Conservation (phyloP, 2,329 filamentous ascomycete genomes). For the Mycosphaerella sp. region DNA sequence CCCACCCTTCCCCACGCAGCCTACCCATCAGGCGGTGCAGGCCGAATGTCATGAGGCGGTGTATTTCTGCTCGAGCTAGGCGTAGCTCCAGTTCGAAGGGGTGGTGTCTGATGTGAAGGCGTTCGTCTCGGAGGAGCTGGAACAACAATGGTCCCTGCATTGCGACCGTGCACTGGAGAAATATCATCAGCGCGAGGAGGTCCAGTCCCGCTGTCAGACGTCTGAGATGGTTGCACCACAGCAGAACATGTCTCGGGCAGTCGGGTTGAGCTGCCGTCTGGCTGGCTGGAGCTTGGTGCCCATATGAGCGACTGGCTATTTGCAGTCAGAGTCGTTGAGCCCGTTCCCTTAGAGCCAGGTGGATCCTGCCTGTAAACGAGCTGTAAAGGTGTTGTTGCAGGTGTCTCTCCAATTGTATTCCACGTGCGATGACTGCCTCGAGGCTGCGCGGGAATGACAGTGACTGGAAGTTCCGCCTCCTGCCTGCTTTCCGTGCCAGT, state of each 20-base stretch:
- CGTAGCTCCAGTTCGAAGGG: neutral
- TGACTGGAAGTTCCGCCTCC: constrained; percentile 50
- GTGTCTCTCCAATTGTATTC: constrained; percentile 38
- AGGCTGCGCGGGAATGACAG: constrained; percentile 55
- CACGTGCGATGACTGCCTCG: constrained; percentile 48
- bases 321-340: constrained; percentile 16
- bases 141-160: constrained; percentile 22
- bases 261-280: neutral
- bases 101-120: constrained; percentile 9
- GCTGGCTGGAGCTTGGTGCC: neutral
- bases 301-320: constrained; percentile 4
- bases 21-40: neutral
- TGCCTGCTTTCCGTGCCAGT: constrained; percentile 33
- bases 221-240: neutral
- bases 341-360: constrained; percentile 13
- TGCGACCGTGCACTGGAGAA: constrained; percentile 22
- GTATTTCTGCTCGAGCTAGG: constrained; percentile 1
- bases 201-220: constrained; percentile 4
- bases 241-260: neutral
- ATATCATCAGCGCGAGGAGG: constrained; percentile 31
- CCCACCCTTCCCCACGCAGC: neutral
- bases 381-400: constrained; percentile 6
- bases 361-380: constrained; percentile 1
- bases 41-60: neutral
- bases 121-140: constrained; percentile 24